These are phyloP conservation scores for Coniochaeta pulveracea DNA, from an alignment of 2,329 filamentous ascomycete species.

Conservation along the genomic window DNA sequence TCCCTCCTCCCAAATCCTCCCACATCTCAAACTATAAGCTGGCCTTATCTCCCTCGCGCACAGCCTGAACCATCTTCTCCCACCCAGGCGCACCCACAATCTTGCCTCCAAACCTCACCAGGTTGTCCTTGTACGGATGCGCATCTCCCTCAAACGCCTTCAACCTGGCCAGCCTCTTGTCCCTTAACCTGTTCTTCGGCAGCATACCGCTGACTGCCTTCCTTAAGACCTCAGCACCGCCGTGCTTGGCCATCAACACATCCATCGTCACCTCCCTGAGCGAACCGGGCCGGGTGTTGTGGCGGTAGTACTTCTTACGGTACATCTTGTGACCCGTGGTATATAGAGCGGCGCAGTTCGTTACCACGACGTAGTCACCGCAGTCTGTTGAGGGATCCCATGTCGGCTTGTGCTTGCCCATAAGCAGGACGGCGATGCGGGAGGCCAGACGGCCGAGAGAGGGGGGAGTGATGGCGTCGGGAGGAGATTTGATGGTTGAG, in stretches of 20 bases:
- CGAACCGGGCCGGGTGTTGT: constrained; percentile 81
- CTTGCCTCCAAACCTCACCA: constrained; percentile 60
- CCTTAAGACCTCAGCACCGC: constrained; percentile 80
- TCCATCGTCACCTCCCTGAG: constrained; percentile 91
- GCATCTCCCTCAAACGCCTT: constrained; percentile 92
- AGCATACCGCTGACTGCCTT: constrained; percentile 95
- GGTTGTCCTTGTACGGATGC: constrained; percentile 86
- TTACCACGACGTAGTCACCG: constrained; percentile 96
- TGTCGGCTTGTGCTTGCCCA: constrained; percentile 99
- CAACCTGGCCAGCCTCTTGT: constrained; percentile 74
- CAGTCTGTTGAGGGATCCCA: constrained; percentile 96
- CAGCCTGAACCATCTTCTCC: constrained; percentile 36
- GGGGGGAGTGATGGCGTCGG: constrained; percentile 48
- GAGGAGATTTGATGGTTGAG: constrained; percentile 37
- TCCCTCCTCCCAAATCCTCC: background rate
- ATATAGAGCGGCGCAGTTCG: constrained; percentile 76
- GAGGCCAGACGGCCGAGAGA: constrained; percentile 85
- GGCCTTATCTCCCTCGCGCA: constrained; percentile 35
- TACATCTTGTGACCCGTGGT: constrained; percentile 84
- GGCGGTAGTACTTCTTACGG: constrained; percentile 93
- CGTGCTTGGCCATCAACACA: constrained; percentile 84
- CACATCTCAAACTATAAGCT: constrained; percentile 29
- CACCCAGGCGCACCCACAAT: constrained; percentile 41
- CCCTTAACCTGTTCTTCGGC: constrained; percentile 87
- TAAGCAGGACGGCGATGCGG: constrained; percentile 74